Conservation (phyloP, 1,139 yeast genomes). For the Hansenula sp. region DNA sequence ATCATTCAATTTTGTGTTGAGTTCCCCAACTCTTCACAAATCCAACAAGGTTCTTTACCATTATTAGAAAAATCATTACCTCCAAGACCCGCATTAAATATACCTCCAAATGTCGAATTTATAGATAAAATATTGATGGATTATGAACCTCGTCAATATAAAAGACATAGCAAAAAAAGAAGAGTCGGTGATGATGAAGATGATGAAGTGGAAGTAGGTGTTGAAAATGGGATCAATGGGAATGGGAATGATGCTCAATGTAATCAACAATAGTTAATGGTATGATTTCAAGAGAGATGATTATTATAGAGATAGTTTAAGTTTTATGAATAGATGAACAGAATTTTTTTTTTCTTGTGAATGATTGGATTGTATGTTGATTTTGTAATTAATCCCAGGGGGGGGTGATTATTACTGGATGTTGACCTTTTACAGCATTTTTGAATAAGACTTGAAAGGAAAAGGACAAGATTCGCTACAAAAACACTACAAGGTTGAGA, state of each 20-base stretch:
- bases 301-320: too few relatives aligned
- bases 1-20: constrained; percentile 46
- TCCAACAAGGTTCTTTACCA: constrained; percentile 34
- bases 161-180: constrained; percentile 28
- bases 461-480: too few relatives aligned
- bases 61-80: constrained; percentile 40
- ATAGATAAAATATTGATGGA: constrained; percentile 12
- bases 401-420: too few relatives aligned
- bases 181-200: constrained; percentile 45
- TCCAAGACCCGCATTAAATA: constrained; percentile 23
- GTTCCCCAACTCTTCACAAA: constrained; percentile 40
- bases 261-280: not conserved
- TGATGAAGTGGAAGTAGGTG: constrained; percentile 53
- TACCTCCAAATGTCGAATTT: constrained; percentile 10
- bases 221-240: not conserved
- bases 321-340: too few relatives aligned
- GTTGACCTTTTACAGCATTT: too few relatives aligned
- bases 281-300: too few relatives aligned
- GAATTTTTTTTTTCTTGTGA: too few relatives aligned
- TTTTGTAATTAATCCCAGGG: too few relatives aligned
- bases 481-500: too few relatives aligned
- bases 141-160: constrained; percentile 9
- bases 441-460: too few relatives aligned
- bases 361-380: too few relatives aligned
- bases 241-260: not conserved